Percentiles rank a stretch among this genome's conserved stretches.
Conservation (phyloP, 2,329 filamentous ascomycete species). For the Thelonectria discophora region DNA sequence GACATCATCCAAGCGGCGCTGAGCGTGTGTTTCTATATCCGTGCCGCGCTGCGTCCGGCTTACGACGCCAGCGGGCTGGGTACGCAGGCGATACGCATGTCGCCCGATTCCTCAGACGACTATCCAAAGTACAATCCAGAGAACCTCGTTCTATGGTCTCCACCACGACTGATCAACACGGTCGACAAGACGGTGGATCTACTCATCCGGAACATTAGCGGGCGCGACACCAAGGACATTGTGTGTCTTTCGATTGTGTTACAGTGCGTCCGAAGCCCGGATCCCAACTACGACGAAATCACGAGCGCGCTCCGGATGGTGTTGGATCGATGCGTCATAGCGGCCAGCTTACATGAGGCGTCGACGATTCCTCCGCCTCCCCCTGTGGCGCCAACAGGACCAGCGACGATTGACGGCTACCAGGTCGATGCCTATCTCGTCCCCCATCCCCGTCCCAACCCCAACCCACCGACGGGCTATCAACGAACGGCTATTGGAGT, state of each 20-base stretch:
- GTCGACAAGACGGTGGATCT: slow-evolving; percentile 59
- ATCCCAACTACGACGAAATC: slow-evolving; percentile 54
- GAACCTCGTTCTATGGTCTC: slow-evolving; percentile 54
- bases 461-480: slow-evolving; percentile 44
- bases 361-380: slow-evolving; percentile 11
- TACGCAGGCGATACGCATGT: slow-evolving; percentile 46
- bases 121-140: slow-evolving; percentile 47
- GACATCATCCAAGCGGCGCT: slow-evolving; percentile 65
- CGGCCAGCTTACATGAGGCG: slow-evolving; percentile 50
- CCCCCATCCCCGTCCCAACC: slow-evolving; percentile 38
- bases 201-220: slow-evolving; percentile 56
- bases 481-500: slow-evolving; percentile 42
- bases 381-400: slow-evolving; percentile 4
- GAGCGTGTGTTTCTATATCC: slow-evolving; percentile 65
- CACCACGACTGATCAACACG: slow-evolving; percentile 51
- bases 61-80: slow-evolving; percentile 43
- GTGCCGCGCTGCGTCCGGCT: slow-evolving; percentile 43
- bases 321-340: slow-evolving; percentile 56
- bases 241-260: slow-evolving; percentile 59
- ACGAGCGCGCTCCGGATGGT: slow-evolving; percentile 52
- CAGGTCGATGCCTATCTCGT: slow-evolving; percentile 41
- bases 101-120: slow-evolving; percentile 48
- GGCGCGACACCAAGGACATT: slow-evolving; percentile 61
- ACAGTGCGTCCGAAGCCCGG: slow-evolving; percentile 53
- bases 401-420: slow-evolving; percentile 28